These are phyloP conservation scores for Cercospora citrullina DNA, from an alignment of 2,329 filamentous ascomycete genomes.

Conservation along the genomic window DNA sequence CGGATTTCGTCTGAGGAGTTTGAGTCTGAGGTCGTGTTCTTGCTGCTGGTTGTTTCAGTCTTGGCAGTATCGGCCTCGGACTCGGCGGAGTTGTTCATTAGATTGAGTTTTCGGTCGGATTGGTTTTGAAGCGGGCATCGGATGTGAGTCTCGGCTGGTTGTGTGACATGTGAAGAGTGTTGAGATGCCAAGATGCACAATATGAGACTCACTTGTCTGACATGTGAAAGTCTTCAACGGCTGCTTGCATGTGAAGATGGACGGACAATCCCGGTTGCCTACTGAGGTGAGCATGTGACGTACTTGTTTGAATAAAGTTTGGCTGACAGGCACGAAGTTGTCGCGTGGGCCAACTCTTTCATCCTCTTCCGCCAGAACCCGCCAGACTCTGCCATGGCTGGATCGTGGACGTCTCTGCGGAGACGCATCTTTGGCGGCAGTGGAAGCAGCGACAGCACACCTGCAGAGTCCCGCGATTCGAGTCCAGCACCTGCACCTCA, in stretches of 20 bases:
- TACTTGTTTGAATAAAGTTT: neutral
- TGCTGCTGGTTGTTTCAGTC: slow-evolving; percentile 8
- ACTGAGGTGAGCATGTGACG: neutral
- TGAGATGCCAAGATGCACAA: neutral
- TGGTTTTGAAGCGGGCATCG: neutral
- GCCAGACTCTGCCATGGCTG: neutral
- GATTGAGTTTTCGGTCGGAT: neutral
- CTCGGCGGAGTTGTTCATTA: slow-evolving; percentile 16
- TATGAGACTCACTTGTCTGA: neutral
- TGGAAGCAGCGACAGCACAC: slow-evolving; percentile 29
- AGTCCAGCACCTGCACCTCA: slow-evolving; percentile 43
- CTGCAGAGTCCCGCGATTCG: slow-evolving; percentile 43
- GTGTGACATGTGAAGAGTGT: neutral
- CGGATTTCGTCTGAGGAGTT: slow-evolving; percentile 29
- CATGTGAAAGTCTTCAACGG: neutral
- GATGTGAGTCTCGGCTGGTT: neutral
- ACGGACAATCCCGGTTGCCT: slow-evolving; percentile 1
- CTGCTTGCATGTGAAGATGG: neutral
- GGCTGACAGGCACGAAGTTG: neutral
- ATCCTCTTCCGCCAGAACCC: slow-evolving; percentile 22
- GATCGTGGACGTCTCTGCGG: slow-evolving; percentile 33
- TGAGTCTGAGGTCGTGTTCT: neutral
- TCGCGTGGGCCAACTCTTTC: neutral
- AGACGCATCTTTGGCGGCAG: slow-evolving; percentile 39
- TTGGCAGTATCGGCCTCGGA: slow-evolving; percentile 6